Conservation (phyloP, 1,284 basidiomycete genomes). For the Sphagnurus paluster region DNA sequence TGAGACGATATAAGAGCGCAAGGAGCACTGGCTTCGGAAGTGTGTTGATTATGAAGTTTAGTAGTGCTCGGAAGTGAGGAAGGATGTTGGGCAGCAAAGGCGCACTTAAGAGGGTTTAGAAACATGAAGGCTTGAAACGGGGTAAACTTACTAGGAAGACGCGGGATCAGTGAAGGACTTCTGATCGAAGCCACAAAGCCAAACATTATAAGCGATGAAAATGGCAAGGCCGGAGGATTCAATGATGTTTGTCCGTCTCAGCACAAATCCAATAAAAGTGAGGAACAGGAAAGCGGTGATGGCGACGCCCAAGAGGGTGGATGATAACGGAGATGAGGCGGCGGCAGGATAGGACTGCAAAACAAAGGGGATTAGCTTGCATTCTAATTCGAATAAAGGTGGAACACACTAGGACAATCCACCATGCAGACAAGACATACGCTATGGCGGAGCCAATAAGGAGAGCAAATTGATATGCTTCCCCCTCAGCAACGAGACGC, state of each 20-base stretch:
- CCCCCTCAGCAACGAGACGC: constrained; percentile 66
- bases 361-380: constrained; percentile 10
- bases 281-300: constrained; percentile 70
- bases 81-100: constrained; percentile 76
- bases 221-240: constrained; percentile 87
- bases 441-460: constrained; percentile 72
- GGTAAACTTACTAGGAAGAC: constrained; percentile 67
- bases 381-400: constrained; percentile 6
- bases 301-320: constrained; percentile 80
- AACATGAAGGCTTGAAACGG: no score
- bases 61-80: constrained; percentile 74
- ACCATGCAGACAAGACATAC: constrained; percentile 78
- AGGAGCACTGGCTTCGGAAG: constrained; percentile 84
- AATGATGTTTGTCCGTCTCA: constrained; percentile 89
- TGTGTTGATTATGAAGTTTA: constrained; percentile 80
- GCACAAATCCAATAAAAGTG: constrained; percentile 85
- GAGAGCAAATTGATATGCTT: constrained; percentile 72
- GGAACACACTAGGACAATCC: constrained; percentile 70
- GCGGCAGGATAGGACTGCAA: constrained; percentile 73
- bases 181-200: constrained; percentile 78
- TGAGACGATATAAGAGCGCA: constrained; percentile 80
- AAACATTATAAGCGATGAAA: constrained; percentile 85
- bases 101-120: constrained; percentile 51
- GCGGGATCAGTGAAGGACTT: constrained; percentile 66
- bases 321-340: constrained; percentile 80